Conservation (phyloP, 1,284 basidiomycete species). For the Lentinula novae-zelandiae region DNA sequence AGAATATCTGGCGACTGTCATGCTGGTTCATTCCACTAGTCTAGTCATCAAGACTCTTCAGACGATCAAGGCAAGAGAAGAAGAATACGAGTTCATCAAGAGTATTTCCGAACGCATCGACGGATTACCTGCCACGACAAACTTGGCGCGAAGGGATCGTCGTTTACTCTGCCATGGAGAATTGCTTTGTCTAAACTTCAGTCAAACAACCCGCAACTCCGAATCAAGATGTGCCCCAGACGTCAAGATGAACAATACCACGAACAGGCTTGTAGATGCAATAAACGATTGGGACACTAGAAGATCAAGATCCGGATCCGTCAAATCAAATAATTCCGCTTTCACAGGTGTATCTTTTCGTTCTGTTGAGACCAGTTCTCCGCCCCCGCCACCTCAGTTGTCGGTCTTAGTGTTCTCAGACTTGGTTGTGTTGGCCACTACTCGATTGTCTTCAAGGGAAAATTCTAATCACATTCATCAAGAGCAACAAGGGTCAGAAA, state of each 20-base stretch:
- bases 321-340: constrained; percentile 40
- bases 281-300: constrained; percentile 38
- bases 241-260: neutral
- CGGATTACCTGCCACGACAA: constrained; percentile 47
- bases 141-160: constrained; percentile 67
- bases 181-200: constrained; percentile 31
- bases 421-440: constrained; percentile 48
- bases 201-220: neutral
- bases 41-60: constrained; percentile 71
- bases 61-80: constrained; percentile 80
- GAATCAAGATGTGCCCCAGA: neutral
- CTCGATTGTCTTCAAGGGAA: neutral
- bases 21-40: constrained; percentile 64
- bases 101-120: constrained; percentile 55
- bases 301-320: constrained; percentile 42
- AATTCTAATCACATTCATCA: constrained; percentile 26
- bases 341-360: constrained; percentile 25
- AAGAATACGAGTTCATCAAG: constrained; percentile 74
- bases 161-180: constrained; percentile 68
- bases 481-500: constrained; percentile 22
- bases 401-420: constrained; percentile 71
- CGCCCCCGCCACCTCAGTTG: constrained; percentile 24
- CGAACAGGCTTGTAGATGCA: constrained; percentile 34
- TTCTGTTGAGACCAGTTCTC: constrained; percentile 19
- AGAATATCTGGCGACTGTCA: constrained; percentile 65